A percentile compares a stretch with the other conserved stretches of the same genome.
phyloP scores from a whole-genome alignment of 1,139 yeast genomes.

The Taphrina deformans region DNA sequence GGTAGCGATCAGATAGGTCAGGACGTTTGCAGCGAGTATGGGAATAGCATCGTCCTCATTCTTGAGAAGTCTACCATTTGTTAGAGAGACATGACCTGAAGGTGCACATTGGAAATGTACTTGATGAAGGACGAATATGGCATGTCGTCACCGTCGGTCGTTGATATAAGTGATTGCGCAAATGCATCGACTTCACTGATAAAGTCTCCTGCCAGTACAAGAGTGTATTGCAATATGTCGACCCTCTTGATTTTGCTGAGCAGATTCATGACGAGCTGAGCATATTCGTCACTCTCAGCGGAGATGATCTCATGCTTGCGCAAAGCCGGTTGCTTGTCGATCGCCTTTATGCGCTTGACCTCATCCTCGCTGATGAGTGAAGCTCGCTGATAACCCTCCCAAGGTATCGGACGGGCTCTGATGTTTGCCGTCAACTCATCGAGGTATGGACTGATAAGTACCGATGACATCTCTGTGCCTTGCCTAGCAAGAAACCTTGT shows the following conservation, averaged over 20 bases:
- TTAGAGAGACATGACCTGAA: not conserved
- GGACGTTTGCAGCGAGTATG: conserved; percentile 45
- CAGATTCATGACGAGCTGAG: conserved; percentile 58
- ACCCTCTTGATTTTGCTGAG: conserved; percentile 58
- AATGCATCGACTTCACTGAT: conserved; percentile 43
- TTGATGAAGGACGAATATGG: conserved; percentile 60
- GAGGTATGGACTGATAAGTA: conserved; percentile 63
- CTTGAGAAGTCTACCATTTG: conserved; percentile 32
- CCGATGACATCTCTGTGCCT: conserved; percentile 36
- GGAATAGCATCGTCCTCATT: conserved; percentile 48
- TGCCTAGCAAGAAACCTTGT: not conserved
- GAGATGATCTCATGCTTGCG: conserved; percentile 18
- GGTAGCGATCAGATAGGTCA: conserved; percentile 43
- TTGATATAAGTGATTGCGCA: conserved; percentile 49
- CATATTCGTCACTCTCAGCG: conserved; percentile 57
- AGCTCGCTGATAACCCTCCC: conserved; percentile 88
- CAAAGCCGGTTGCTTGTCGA: conserved; percentile 52
- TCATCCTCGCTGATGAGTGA: conserved; percentile 65
- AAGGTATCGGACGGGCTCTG: conserved; percentile 80
- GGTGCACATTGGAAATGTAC: conserved; percentile 37
- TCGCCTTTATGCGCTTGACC: conserved; percentile 62
- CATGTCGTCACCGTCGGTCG: conserved; percentile 49
- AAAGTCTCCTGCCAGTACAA: conserved; percentile 68
- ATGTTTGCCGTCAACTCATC: conserved; percentile 74
- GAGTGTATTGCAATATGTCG: conserved; percentile 72